Base-by-base conservation (phyloP, 2,329 filamentous ascomycete genomes). In the Calonectria leucothoes region DNA sequence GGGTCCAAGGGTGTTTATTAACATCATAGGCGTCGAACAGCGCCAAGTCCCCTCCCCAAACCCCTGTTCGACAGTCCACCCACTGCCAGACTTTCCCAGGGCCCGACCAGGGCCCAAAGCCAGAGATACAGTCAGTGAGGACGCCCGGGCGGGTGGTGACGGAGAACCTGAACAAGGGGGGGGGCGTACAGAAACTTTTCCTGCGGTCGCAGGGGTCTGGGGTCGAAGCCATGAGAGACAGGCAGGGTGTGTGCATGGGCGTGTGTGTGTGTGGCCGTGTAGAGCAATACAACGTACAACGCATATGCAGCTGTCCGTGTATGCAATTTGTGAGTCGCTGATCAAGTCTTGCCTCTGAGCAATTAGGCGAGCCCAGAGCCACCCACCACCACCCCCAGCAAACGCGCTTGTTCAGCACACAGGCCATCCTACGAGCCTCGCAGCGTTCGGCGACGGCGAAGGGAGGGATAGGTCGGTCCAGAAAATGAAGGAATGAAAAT, bases 1-100 rank as follows among this genome's bases (percentile, higher is more conserved):
- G 74, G 78, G 78, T 69, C 74, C 70, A 73, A 75, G 78, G 75
- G 72, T 79, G 76, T 80, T 79, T 80, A 79, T 79, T 70, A 79
- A 72, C 61, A 69, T 59, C 71, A 72, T 52, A 74, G 64, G 69
- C 74, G 68, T 69, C 68, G 69, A 71, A 69, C 64, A 70, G 66
- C 69, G 69, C 70, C 69, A 49, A 49, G 66, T 45, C 29, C 61
- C 42, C 69, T 61, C 61, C 35, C 63, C 75, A 52, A 42, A 73
- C 75, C 78, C 78, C 76, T 79, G 76, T 76, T 35, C 74, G 73
- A 74, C 75, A 78, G 74, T 69, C 73, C 75, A 76, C 73, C 65
- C 73, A 64, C 61, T 77, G 69, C 37, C 48, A 74, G 69, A 67
- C 70, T 70, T 49, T 57, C 68, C 51, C 67, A 71, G 71, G 67